A percentile compares a stretch with the other conserved stretches of the same genome.
Conservation (phyloP, 2,329 filamentous ascomycete genomes). For the Fusarium agapanthi region DNA sequence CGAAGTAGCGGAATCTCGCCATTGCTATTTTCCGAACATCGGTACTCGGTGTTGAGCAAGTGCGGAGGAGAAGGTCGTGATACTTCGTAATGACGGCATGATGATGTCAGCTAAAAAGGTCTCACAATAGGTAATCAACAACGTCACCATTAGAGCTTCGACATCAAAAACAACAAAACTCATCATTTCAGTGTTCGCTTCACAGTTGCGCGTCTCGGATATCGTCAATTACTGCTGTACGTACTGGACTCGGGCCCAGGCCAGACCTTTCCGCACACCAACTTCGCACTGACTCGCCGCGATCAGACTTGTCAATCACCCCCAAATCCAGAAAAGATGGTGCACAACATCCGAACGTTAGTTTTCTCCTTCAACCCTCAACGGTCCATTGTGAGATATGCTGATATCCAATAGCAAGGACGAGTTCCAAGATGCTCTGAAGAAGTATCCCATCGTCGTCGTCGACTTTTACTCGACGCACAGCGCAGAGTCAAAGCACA, state of each 20-base stretch:
- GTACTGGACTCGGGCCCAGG: not conserved
- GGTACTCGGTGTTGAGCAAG: not conserved
- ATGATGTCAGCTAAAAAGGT: conserved; percentile 23
- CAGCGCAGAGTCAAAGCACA: conserved; percentile 15
- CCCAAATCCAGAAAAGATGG: conserved; percentile 17
- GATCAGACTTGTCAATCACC: not conserved
- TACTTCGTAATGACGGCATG: conserved; percentile 23
- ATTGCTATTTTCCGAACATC: not conserved
- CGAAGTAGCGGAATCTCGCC: not conserved
- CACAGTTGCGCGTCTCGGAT: not conserved
- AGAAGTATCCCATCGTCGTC: conserved; percentile 14
- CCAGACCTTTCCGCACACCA: not conserved
- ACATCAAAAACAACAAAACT: not conserved
- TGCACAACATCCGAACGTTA: conserved; percentile 28
- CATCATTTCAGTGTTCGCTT: not conserved
- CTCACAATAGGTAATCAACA: not conserved
- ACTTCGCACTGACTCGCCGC: not conserved
- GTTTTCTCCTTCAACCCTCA: not conserved
- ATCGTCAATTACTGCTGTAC: not conserved
- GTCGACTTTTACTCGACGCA: conserved; percentile 29
- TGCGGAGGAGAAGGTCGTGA: not conserved
- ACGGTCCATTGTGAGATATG: accelerated
- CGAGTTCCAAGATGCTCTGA: conserved; percentile 23
- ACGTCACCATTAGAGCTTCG: conserved; percentile 9
- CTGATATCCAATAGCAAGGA: conserved; percentile 7